Conservation (phyloP, 306 rosid species). For the Vigna reflexopilosa region DNA sequence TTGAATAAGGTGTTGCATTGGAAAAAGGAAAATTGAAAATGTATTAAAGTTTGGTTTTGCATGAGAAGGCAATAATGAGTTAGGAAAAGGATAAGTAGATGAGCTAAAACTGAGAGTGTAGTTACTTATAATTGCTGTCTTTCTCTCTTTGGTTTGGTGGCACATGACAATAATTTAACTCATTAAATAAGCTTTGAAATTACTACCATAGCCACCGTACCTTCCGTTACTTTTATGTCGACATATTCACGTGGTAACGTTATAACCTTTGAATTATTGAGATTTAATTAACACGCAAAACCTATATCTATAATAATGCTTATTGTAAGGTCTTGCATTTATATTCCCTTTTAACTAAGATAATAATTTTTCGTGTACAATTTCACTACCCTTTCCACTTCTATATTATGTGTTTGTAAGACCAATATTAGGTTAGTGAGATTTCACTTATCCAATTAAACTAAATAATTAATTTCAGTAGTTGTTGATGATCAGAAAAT, state of each 20-base stretch:
- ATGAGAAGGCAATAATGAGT: not conserved
- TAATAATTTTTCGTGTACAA: too few relatives aligned
- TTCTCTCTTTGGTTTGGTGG: not conserved
- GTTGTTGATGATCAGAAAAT: too few relatives aligned
- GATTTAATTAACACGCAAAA: slow-evolving; percentile 4
- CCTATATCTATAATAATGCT: not conserved
- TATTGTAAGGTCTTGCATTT: not conserved
- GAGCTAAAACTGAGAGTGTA: not conserved
- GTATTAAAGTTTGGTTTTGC: not conserved
- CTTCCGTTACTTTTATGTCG: not conserved
- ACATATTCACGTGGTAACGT: slow-evolving; percentile 7
- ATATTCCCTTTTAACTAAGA: too few relatives aligned
- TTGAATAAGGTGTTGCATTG: not conserved
- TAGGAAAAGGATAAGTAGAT: not conserved
- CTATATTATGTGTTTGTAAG: too few relatives aligned
- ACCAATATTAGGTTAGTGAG: too few relatives aligned
- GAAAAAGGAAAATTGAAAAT: not conserved
- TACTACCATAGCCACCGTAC: not conserved
- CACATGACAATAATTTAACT: slow-evolving; percentile 36
- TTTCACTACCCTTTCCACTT: too few relatives aligned
- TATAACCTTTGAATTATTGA: slow-evolving; percentile 6
- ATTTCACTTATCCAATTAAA: too few relatives aligned
- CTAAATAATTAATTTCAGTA: too few relatives aligned
- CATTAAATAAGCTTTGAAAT: slow-evolving; percentile 36
- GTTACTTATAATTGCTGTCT: not conserved